These are phyloP conservation scores for Globisporangium heterothallicum DNA, from an alignment of 352 stramenopile species.

Conservation along the genomic window DNA sequence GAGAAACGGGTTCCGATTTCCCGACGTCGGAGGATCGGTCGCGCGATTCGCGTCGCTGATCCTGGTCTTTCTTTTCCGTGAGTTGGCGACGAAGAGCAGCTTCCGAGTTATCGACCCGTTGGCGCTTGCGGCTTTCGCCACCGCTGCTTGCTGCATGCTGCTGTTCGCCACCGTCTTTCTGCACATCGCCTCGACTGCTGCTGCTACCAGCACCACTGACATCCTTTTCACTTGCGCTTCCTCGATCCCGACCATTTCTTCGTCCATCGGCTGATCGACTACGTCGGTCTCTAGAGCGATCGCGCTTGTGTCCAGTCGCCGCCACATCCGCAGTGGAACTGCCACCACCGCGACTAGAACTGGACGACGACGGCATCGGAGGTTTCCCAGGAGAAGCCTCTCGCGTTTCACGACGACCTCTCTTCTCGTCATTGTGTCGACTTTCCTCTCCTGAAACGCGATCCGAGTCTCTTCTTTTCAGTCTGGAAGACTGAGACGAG, in stretches of 20 bases:
- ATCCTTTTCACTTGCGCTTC: conserved; percentile 12
- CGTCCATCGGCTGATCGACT: conserved; percentile 35
- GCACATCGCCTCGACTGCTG: conserved; percentile 16
- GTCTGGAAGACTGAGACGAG: conserved; percentile 3
- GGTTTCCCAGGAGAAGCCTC: conserved; percentile 25
- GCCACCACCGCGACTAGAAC: background rate
- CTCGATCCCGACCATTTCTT: conserved; percentile 27
- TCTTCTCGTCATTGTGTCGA: conserved; percentile 24
- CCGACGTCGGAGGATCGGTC: background rate
- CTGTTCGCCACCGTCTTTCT: conserved; percentile 8
- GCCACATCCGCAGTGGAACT: conserved; percentile 9
- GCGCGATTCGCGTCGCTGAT: conserved; percentile 11
- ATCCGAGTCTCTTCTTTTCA: conserved; percentile 24
- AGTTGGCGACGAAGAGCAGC: conserved; percentile 62
- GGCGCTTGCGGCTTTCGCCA: conserved; percentile 41
- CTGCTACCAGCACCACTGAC: conserved; percentile 20
- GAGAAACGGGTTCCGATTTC: background rate
- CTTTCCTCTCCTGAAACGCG: conserved; percentile 11
- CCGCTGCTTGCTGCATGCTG: conserved; percentile 12
- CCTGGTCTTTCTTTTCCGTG: conserved; percentile 62
- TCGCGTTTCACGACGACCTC: conserved; percentile 21
- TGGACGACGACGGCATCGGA: background rate
- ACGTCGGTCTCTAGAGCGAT: conserved; percentile 23
- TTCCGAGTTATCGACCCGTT: conserved; percentile 55
- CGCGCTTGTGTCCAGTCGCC: conserved; percentile 19